Evolutionary conservation across 306 rosid species (phyloP), one percentile per base, ranked within the genome.

Genomic region (Malus fusca): DNA sequence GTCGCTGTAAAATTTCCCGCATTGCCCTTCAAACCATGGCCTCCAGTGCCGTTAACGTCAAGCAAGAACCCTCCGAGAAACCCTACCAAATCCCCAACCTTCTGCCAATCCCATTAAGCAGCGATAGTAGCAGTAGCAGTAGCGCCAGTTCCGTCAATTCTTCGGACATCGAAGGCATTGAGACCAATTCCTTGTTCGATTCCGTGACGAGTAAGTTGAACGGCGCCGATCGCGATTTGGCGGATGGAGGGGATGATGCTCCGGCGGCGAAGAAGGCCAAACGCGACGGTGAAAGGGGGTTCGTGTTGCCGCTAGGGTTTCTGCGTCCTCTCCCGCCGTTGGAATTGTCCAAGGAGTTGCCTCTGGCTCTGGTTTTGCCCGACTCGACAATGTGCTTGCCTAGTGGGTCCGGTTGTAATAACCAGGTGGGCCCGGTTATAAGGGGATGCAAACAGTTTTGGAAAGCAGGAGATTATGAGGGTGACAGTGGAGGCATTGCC

Each of bases 401-500:
- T n/a, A 46, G 15, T n/a, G 13, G 56, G 2, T 77, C 43, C 1
- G 43, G 59, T 37, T 56, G 17, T 35, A 11, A 53, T 40, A 40
- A 40, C 35, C 22, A 28, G 42, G 19, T n/a, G 13, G 51, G 2
- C 75, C 43, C 1, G 43, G 65, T 37, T 63, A 17, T 35, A 11
- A 53, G 53, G 5, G 60, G 89, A 11, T 69, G 73, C 62, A 90
- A 87, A 78, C 97, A 95, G 82, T 95, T 95, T 35, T 95, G 98
- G 98, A 95, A 95, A 77, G 98, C 97, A 0, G 97, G 98, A 2
- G 97, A 92, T 67, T 95, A 81, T 46, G 98, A 88, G 42, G 97
- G 88, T 19, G 71, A 78, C 60, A 73, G 66, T 23, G 9, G 23
- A 6, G 19, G 21, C 3, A 28, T 22, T 13, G 42, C 52, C 19